Evolutionary conservation across 306 rosid genomes (phyloP), one percentile per base, ranked within the genome.

Genomic region (Vigna nakashimae): DNA sequence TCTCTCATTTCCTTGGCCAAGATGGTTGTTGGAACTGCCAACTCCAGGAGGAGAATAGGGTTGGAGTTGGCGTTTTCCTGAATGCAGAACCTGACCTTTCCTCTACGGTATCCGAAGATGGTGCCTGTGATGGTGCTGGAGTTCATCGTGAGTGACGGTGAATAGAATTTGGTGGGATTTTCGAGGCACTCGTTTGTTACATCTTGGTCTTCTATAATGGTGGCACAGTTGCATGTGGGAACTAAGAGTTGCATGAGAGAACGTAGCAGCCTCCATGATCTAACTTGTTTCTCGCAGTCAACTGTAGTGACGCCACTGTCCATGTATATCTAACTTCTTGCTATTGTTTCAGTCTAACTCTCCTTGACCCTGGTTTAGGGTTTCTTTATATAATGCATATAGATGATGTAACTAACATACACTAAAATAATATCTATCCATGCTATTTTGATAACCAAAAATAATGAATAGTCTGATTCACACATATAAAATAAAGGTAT

Each of bases 221-320:
- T 82, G 49, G 51, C 30, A 67, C 86, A 81, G 28, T 85, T 86
- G 80, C 97, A 94, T 28, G 88, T 85, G 12, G 98, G 97, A 84
- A 90, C 90, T 43, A 94, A 86, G 7, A 90, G 84, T 51, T 92
- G 84, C 20, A 86, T 40, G 40, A 94, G 88, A 15, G 93, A 89
- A 62, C 97, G 97, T 20, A 94, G 90, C 15, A 94, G 82, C 76
- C 90, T 85, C 97, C 97, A 94, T 56, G 98, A 92, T 26, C 97
- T 88, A 75, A 92, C 98, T 88, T 94, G 95, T 53, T 92, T 94
- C 18, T 94, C 95, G 85, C 98, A 94, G 66, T 92, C 97, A 13
- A 94, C 97, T 17, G 87, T 71, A 72, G 93, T 88, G 74, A 89
- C 85, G 4, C 81, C 80, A 59, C 20, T 70, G 30, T 60, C 74